Evolutionary conservation across 2,329 filamentous ascomycete species (phyloP), one percentile per base, ranked within the genome.

Genomic region (Ophiostoma pallidulum): DNA sequence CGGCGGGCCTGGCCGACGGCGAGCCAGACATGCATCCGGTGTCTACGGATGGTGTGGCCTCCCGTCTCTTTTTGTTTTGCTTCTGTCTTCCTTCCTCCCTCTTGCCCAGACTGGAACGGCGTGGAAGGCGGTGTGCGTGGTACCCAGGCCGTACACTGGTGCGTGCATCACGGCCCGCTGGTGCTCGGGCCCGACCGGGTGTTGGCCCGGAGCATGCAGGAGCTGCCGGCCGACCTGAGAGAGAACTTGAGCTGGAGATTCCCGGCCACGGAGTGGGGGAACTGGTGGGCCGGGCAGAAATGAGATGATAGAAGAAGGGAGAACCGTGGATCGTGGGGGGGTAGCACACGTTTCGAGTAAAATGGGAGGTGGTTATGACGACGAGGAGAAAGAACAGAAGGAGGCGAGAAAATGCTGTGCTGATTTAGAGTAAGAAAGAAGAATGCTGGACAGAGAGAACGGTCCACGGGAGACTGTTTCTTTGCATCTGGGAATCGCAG

Each of bases 71-170:
- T 32, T 24, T 8, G 24, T 18, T 37, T 28, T 45, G 19, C 22
- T 18, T 39, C 7, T 39, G 19, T 7, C 12, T 20, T 3, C n/a
- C n/a, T n/a, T n/a, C n/a, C n/a, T n/a, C n/a, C n/a, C n/a, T n/a
- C n/a, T n/a, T n/a, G n/a, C 2, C 50, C 66, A n/a, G 66, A 67
- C 41, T 66, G 62, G 52, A 66, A 66, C 50, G 64, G 61, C 12
- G 53, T 64, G 0, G 64, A 64, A 0, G 57, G 65, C 35, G 54
- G 52, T 3, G 51, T 41, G 18, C 57, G 50, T 24, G 66, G 64
- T 16, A 53, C 57, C 4, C 57, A 56, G 51, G 62, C 66, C 48
- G 66, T 65, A 5, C 39, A 53, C 8, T 32, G 56, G 24, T 58
- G 57, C 48, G 45, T 58, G 4, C 54, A 56, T 31, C 50, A 44